Evolutionary conservation across 1,284 basidiomycete species (phyloP), one percentile per base, ranked within the genome.

Genomic region (Sutorius eximius): DNA sequence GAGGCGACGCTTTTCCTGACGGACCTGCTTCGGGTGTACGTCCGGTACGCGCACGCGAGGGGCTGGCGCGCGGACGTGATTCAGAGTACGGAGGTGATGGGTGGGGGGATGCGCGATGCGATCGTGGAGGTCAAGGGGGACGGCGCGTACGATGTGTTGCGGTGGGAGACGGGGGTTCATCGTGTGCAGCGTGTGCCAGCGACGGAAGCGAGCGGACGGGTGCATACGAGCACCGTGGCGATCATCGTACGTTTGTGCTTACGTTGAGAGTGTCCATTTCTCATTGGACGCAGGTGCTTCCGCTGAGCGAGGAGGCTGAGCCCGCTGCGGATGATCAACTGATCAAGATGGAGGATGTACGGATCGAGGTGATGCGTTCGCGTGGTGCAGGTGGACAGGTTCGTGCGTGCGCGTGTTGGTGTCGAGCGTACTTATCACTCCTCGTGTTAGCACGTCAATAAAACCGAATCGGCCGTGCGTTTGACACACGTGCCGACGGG

Each of bases 401-500:
- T 58, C 50, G 75, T 62, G 5, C 5, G 24, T 30, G 4, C 15
- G 2, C 11, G 6, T 51, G 6, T 45, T 18, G 16, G 18, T 5
- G 13, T 41, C 13, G 22, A 16, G 50, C 32, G 18, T 45, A 42
- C 58, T 62, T 30, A 59, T 37, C 40, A 34, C 16, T 3, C 12
- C 20, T 53, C n/a, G 22, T 47, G 4, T 30, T 66, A 96, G 88
- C 96, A 99, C 74, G 97, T 99, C 65, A 99, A 99, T 76, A 94
- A 93, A 80, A 99, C 96, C 0, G 97, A 99, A 73, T 98, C 95
- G 0, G 97, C 97, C 1, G 93, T 99, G n/a, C 87, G 97, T 1
- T 73, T 99, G 34, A 97, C 95, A 0, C 97, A 99, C 65, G 75
- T 92, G 13, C 96, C 97, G 0, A 93, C 94, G 1, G 95, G 95